Conservation (phyloP, 1,284 basidiomycete genomes). For the Ustilago shanxiensis region DNA sequence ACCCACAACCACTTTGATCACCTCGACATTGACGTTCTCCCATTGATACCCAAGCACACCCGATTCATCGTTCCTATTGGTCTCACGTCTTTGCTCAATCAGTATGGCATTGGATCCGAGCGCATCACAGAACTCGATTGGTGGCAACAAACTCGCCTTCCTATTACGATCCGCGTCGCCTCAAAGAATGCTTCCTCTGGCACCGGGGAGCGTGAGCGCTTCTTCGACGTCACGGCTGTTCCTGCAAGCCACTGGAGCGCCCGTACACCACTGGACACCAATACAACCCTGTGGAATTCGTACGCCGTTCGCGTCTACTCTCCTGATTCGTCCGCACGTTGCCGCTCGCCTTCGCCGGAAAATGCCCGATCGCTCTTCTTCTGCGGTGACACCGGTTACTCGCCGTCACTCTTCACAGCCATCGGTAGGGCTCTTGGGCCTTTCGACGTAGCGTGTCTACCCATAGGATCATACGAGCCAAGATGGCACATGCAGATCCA, state of each 20-base stretch:
- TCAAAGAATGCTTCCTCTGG: background rate
- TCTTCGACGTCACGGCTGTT: slow-evolving; percentile 50
- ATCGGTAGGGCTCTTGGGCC: slow-evolving; percentile 72
- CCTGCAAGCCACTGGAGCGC: slow-evolving; percentile 72
- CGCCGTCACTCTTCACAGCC: slow-evolving; percentile 71
- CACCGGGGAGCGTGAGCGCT: slow-evolving; percentile 9
- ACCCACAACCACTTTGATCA: slow-evolving; percentile 71
- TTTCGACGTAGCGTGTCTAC: slow-evolving; percentile 72
- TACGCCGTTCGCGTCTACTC: slow-evolving; percentile 51
- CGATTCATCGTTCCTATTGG: slow-evolving; percentile 67
- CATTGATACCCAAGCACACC: slow-evolving; percentile 46
- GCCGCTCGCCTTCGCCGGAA: slow-evolving; percentile 5
- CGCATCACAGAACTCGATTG: slow-evolving; percentile 66
- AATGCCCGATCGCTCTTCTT: slow-evolving; percentile 66
- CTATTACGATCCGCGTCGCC: slow-evolving; percentile 28
- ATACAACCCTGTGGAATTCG: slow-evolving; percentile 71
- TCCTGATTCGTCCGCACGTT: background rate
- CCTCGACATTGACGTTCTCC: slow-evolving; percentile 60
- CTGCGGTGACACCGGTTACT: slow-evolving; percentile 71
- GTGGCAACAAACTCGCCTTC: slow-evolving; percentile 60
- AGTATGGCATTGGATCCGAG: slow-evolving; percentile 50
- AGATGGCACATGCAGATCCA: slow-evolving; percentile 63
- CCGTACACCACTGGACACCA: slow-evolving; percentile 72
- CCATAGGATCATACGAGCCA: slow-evolving; percentile 71
- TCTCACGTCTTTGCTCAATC: slow-evolving; percentile 51